Base-by-base conservation (phyloP, 1,284 basidiomycete genomes). In the Boletus sp. region DNA sequence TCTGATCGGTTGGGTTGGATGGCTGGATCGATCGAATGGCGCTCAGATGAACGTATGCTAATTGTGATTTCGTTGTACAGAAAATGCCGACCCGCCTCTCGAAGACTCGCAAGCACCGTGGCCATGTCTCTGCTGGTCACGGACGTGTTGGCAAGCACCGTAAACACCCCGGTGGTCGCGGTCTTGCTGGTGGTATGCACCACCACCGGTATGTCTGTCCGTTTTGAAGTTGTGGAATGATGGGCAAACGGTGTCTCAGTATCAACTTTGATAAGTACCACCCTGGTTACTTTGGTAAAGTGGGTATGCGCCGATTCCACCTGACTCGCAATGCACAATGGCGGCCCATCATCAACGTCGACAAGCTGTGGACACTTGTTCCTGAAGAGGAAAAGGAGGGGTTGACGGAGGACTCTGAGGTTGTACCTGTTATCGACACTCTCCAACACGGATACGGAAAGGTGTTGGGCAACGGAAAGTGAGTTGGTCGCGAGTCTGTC, bases 121-220 rank as follows among this genome's bases (percentile, higher is more conserved):
- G 94, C 67, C 93, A 99, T 80, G 95, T 99, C 67, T 98, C 94
- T 61, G 94, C 94, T 68, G 94, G 94, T 78, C 88, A 98, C 76
- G 95, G 95, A 76, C 94, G 95, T 89, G 89, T 99, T 69, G 96
- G 95, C 65, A 98, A 99, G 84, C 95, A 99, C 86, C 89, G 95
- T 74, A 98, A 99, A 77, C 94, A 96, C 70, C 96, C 96, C 54
- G 95, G 95, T 80, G 95, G 95, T 92, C 91, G 95, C 76, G 95
- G 95, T 97, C 89, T 98, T 67, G 95, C 95, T 78, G 96, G 95
- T 94, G 95, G 96, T 84, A 82, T 88, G 77, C 95, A 98, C 79
- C 95, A 99, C 81, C 96, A 99, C 87, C 81, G 95, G 88, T 90
- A 66, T 64, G 84, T 78, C 35, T 22, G 30, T 34, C 17, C 5